Evolutionary conservation across 2,329 filamentous ascomycete genomes (phyloP), one percentile per base, ranked within the genome.

Genomic region (Colletotrichum sp.): DNA sequence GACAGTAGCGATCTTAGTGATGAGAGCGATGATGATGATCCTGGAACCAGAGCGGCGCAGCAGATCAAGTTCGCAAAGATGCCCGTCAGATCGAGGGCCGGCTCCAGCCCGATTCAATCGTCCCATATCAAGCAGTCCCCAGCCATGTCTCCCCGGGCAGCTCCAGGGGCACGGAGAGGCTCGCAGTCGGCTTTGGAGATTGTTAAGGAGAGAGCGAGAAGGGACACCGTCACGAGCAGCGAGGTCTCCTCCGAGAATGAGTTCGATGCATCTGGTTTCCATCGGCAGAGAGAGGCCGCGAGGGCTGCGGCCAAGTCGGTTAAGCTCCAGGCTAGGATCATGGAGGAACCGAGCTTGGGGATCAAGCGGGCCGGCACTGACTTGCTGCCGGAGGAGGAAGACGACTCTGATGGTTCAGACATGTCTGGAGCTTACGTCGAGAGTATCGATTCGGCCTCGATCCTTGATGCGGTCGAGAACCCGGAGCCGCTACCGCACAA

Each of bases 1-100:
- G 95, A 96, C 81, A 97, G 95, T 84, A 96, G 94, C 81, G 95
- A 96, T 80, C 86, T 96, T 70, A 96, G 93, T 82, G 95, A 97
- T 80, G 94, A 96, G 79, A 96, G 94, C 80, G 95, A 97, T 67
- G 93, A 95, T 72, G 90, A 92, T 77, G 93, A 95, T 71, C 88
- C 89, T 1, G 91, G 93, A 69, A 88, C 90, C 77, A 85, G 94
- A 70, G 94, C 94, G 60, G 94, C 94, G 4, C 95, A 98, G 82
- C 95, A 98, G 83, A 98, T 99, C 83, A 96, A 96, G 82, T 99
- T 99, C 84, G 93, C 94, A 65, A 99, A 99, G 85, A 96, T 98
- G 95, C 96, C 97, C 2, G 90, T 98, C 58, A 92, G 96, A 34
- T 93, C 92, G 79, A 93, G 96, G 72, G 95, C 96, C 30, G 96